Base-by-base conservation (phyloP, 257 asterid species). In the Oldenlandia corymbosa region DNA sequence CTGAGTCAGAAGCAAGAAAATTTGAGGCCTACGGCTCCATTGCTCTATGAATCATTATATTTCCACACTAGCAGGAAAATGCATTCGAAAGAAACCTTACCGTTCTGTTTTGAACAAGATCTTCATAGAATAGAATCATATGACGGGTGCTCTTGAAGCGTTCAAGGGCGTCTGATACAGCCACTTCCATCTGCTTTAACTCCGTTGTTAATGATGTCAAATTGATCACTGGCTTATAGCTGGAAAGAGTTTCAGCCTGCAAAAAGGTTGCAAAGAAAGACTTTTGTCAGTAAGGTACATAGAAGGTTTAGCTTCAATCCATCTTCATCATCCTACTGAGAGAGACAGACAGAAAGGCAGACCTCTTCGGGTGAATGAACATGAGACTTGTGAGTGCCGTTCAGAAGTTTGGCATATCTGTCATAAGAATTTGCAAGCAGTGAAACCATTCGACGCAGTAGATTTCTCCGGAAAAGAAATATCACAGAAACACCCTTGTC, bases 71-170 rank as follows among this genome's bases (percentile, higher is more conserved):
- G 20, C 2, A 18, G 16, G 6, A 6, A 21, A 7, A 6, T 37
- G 7, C 10, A 9, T 16, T 27, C 31, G 41, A 55, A 63, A 41
- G 34, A 56, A 27, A 65, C 66, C 93, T 78, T 75, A 87, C 97
- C 58, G 93, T 80, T 78, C 60, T 81, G 71, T 93, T 84, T 64
- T 80, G 86, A 60, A 93, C 66, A 49, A 93, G 83, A 71, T 93
- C 96, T 78, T 93, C 99, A 5, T 93, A 93, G 74, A 81, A 90
- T 56, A 93, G 74, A 78, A 87, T 52, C 20, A 87, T 75, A 76
- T 85, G 91, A 58, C 96, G 75, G 41, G 95, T 84, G 77, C 70
- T 80, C 67, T 76, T 80, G 79, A 90, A 90, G 76, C 71, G 71
- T 36, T 84, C 87, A 65, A 90, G 51, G 3, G 87, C 81, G 65